phyloP scores from a whole-genome alignment of 306 rosid species.

The Lotus japonicus region DNA sequence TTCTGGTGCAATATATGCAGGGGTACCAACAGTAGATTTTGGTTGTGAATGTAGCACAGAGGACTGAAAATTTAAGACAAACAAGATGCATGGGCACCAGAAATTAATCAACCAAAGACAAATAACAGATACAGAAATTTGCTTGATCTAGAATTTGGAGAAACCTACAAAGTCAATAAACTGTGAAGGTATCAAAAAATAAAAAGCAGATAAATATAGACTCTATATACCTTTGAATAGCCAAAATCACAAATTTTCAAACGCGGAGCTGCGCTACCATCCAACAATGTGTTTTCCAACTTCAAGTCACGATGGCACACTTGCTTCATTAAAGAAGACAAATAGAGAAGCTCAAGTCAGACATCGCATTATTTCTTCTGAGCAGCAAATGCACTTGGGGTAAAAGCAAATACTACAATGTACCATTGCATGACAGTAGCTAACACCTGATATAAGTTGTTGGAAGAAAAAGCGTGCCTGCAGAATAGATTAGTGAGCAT shows the following conservation, averaged over 20 bases:
- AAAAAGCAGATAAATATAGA: neutral
- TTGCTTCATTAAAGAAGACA: constrained; percentile 53
- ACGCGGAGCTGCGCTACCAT: constrained; percentile 93
- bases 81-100: constrained; percentile 20
- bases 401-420: neutral
- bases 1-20: constrained; percentile 96
- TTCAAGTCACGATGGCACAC: constrained; percentile 95
- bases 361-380: neutral
- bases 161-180: neutral
- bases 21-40: constrained; percentile 95
- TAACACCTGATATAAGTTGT: constrained; percentile 92
- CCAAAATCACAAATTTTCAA: constrained; percentile 94
- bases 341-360: constrained; percentile 13
- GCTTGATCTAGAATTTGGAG: neutral
- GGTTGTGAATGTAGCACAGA: constrained; percentile 96
- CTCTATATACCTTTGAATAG: constrained; percentile 75
- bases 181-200: neutral
- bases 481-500: constrained; percentile 13
- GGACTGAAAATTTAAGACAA: constrained; percentile 49
- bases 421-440: constrained; percentile 96
- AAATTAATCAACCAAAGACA: neutral
- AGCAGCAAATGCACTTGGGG: neutral
- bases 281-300: constrained; percentile 89
- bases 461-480: constrained; percentile 99
- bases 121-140: neutral